A percentile compares a stretch with the other conserved stretches of the same genome.
These are phyloP conservation scores for Atkinsonella texensis DNA, from an alignment of 2,329 filamentous ascomycete species.

Conservation along the genomic window DNA sequence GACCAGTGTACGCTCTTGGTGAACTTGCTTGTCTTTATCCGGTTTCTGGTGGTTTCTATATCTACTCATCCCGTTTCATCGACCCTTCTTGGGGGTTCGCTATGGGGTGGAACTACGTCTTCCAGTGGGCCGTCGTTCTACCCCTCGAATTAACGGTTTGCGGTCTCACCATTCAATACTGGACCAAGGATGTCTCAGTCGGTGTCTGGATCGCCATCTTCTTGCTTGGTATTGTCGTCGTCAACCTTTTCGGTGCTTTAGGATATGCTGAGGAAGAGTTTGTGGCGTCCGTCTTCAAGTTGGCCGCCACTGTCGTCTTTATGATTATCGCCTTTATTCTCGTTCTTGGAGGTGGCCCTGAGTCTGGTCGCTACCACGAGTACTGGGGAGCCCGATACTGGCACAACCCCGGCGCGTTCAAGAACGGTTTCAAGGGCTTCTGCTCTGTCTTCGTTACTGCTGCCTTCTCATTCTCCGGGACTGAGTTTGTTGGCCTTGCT, in stretches of 20 bases:
- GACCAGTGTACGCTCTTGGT: conserved; percentile 40
- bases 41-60: conserved; percentile 49
- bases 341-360: conserved; percentile 48
- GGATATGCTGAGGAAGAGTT: conserved; percentile 43
- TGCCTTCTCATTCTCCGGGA: conserved; percentile 61
- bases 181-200: conserved; percentile 31
- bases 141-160: conserved; percentile 38
- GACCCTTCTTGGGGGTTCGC: conserved; percentile 45
- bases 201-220: conserved; percentile 40
- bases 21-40: conserved; percentile 47
- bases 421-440: conserved; percentile 64
- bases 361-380: conserved; percentile 27
- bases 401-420: conserved; percentile 44
- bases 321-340: conserved; percentile 50
- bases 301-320: conserved; percentile 39
- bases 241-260: conserved; percentile 40
- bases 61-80: conserved; percentile 46
- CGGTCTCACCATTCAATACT: conserved; percentile 38
- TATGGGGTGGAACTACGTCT: conserved; percentile 38
- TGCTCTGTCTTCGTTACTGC: conserved; percentile 62
- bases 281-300: conserved; percentile 37
- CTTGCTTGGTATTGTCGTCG: conserved; percentile 29
- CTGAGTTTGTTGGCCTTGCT: conserved; percentile 44
- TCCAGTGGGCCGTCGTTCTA: conserved; percentile 36
- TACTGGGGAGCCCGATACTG: conserved; percentile 40